Percentiles rank a stretch among this genome's conserved stretches.
These are phyloP conservation scores for Taphrina communis DNA, from an alignment of 1,139 yeast species.

Conservation along the genomic window DNA sequence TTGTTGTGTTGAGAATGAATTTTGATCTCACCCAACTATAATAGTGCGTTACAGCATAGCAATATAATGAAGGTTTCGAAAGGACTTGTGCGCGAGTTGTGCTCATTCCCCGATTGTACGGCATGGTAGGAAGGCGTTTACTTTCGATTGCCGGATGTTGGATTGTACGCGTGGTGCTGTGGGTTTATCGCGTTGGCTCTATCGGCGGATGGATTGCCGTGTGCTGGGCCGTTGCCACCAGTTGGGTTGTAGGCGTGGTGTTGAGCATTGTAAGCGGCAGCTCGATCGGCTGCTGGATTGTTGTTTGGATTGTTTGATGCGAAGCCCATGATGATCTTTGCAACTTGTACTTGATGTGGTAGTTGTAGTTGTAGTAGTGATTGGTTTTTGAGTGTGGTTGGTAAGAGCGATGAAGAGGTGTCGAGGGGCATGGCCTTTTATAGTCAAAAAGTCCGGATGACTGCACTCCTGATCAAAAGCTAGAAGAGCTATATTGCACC, in stretches of 20 bases:
- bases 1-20: too few relatives aligned
- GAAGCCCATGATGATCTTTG: not conserved
- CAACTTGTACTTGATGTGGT: too few relatives aligned
- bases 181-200: conserved; percentile 8
- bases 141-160: conserved; percentile 11
- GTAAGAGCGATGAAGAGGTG: too few relatives aligned
- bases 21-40: too few relatives aligned
- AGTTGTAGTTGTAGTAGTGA: too few relatives aligned
- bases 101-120: too few relatives aligned
- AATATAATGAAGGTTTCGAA: not conserved
- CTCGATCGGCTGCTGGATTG: conserved; percentile 1
- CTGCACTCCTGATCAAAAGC: too few relatives aligned
- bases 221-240: conserved; percentile 7
- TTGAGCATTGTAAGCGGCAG: not conserved
- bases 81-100: not conserved
- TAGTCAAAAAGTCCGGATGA: too few relatives aligned
- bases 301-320: not conserved
- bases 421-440: too few relatives aligned
- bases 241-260: not conserved
- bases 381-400: too few relatives aligned
- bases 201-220: conserved; percentile 8
- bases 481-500: too few relatives aligned
- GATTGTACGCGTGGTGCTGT: conserved; percentile 5
- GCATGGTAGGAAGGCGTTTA: not conserved
- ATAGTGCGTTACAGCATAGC: too few relatives aligned